Evolutionary conservation across 2,329 filamentous ascomycete species (phyloP).

Genomic region (Aspergillus neoniger): DNA sequence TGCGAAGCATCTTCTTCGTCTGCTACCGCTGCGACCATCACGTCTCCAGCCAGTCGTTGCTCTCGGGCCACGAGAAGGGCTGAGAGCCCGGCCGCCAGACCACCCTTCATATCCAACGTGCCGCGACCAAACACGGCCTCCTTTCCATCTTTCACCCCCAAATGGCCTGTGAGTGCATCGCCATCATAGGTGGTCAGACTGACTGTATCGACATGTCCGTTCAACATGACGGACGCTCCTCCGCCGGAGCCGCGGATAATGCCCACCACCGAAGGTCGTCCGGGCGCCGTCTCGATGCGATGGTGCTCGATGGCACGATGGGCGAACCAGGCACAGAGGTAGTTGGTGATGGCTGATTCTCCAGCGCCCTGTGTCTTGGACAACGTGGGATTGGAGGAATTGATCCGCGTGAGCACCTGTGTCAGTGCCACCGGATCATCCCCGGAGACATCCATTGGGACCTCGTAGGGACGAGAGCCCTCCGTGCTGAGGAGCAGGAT

Average conservation of each 20-base stretch:
- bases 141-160: conserved; percentile 38
- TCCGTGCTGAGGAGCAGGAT: conserved; percentile 70
- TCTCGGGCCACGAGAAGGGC: conserved; percentile 40
- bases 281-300: conserved; percentile 50
- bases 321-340: conserved; percentile 54
- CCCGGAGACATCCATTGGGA: conserved; percentile 45
- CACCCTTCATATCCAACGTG: conserved; percentile 55
- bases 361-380: conserved; percentile 48
- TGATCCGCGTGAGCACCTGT: conserved; percentile 50
- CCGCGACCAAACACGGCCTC: conserved; percentile 49
- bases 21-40: conserved; percentile 56
- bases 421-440: conserved; percentile 49
- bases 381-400: conserved; percentile 52
- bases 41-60: conserved; percentile 46
- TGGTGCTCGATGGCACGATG: conserved; percentile 55
- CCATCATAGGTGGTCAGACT: conserved; percentile 51
- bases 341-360: conserved; percentile 51
- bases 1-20: conserved; percentile 57
- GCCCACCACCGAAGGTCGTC: conserved; percentile 55
- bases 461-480: conserved; percentile 57
- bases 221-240: conserved; percentile 55
- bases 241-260: conserved; percentile 50
- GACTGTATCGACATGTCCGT: conserved; percentile 58
- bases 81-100: conserved; percentile 51
- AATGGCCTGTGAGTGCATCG: conserved; percentile 48